Percentiles rank a stretch among this genome's conserved stretches.
phyloP scores from a whole-genome alignment of 73 alveolate genomes.

The Symbiodinium natans region DNA sequence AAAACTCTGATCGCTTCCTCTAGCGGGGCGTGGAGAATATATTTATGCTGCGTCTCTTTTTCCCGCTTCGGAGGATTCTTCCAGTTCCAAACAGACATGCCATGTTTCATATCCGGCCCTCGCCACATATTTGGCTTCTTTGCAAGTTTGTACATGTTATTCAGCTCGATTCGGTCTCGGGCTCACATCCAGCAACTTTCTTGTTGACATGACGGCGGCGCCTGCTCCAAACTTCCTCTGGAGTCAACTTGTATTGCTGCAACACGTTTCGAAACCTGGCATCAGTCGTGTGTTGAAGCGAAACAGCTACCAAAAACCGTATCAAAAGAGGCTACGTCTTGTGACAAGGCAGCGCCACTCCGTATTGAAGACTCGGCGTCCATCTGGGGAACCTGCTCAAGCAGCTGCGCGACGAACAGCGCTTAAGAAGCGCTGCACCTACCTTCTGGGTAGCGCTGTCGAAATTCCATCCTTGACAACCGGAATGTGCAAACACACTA shows the following conservation, averaged over 20 bases:
- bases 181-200: too few species aligned
- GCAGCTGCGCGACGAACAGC: not conserved
- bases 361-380: constrained; percentile 6
- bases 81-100: too few species aligned
- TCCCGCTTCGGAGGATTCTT: too few species aligned
- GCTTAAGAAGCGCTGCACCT: not conserved
- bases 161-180: too few species aligned
- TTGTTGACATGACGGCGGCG: too few species aligned
- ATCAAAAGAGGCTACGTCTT: not conserved
- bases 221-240: constrained; percentile 12
- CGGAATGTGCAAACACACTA: not conserved
- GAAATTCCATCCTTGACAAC: not conserved
- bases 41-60: too few species aligned
- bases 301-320: not conserved
- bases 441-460: constrained; percentile 21
- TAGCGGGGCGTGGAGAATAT: too few species aligned
- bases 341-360: not conserved
- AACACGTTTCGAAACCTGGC: constrained; percentile 24
- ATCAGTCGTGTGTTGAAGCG: not conserved
- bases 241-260: constrained; percentile 14
- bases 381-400: not conserved
- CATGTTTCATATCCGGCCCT: too few species aligned
- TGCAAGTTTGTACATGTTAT: too few species aligned
- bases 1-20: too few species aligned
- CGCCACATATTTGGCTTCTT: too few species aligned